phyloP scores from a whole-genome alignment of 441 rosid genomes.

The Theobroma grandiflorum region DNA sequence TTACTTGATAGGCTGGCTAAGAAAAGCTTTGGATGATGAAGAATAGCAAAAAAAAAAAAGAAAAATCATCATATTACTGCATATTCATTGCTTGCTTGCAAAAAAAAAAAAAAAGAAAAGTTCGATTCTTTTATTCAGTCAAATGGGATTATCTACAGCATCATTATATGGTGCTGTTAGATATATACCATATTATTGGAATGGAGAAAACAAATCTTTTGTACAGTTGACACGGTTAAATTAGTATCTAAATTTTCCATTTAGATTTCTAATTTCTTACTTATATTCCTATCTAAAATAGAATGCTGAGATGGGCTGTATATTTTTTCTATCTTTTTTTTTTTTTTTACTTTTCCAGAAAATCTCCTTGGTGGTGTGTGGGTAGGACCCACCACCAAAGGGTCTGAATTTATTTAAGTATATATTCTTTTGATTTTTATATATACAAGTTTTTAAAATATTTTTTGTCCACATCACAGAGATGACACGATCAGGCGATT shows the following conservation, averaged over 20 bases:
- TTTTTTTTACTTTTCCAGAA: too few relatives aligned
- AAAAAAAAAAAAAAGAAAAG: not conserved
- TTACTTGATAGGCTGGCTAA: not conserved
- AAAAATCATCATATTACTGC: not conserved
- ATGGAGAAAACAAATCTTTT: not conserved
- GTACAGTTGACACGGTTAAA: conserved; percentile 33
- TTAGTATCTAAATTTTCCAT: not conserved
- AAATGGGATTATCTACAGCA: conserved; percentile 25
- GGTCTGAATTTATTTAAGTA: not conserved
- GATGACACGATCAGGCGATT: too few relatives aligned
- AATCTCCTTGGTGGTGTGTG: not conserved
- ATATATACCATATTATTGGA: conserved; percentile 24
- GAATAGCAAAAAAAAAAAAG: not conserved
- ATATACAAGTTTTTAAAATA: too few relatives aligned
- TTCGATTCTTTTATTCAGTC: conserved; percentile 50
- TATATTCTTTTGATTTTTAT: too few relatives aligned
- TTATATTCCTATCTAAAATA: not conserved
- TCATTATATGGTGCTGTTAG: conserved; percentile 10
- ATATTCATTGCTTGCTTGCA: not conserved
- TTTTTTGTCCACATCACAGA: too few relatives aligned
- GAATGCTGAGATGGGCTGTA: too few relatives aligned
- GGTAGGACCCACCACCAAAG: conserved; percentile 6
- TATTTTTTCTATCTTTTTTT: too few relatives aligned
- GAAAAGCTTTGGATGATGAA: not conserved
- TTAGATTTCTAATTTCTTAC: not conserved